phyloP scores from a whole-genome alignment of 2,329 filamentous ascomycete species.

The Ilyonectria mors-panacis region DNA sequence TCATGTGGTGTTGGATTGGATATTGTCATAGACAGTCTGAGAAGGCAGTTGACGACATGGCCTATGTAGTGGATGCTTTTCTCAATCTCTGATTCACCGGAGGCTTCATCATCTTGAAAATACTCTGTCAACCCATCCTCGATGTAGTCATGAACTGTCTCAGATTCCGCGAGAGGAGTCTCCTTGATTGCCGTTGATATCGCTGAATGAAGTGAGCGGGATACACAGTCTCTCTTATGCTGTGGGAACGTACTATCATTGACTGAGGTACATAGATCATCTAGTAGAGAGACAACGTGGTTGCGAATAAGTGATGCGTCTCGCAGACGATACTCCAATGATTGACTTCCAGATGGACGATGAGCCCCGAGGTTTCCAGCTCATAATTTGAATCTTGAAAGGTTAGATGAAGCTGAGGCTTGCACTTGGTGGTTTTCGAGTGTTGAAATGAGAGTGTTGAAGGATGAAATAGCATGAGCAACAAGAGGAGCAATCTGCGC shows the following conservation, averaged over 20 bases:
- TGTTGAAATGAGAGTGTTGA: background rate
- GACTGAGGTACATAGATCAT: constrained; percentile 12
- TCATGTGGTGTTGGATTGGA: constrained; percentile 22
- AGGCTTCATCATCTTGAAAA: background rate
- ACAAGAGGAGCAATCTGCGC: constrained; percentile 3
- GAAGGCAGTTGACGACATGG: constrained; percentile 19
- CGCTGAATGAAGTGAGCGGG: background rate
- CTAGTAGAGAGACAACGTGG: constrained; percentile 26
- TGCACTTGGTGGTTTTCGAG: background rate
- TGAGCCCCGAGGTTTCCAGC: constrained; percentile 40
- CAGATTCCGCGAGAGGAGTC: background rate
- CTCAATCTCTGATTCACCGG: background rate
- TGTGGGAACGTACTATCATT: background rate
- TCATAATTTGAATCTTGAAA: constrained; percentile 40
- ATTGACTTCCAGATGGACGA: constrained; percentile 32
- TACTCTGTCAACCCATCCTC: background rate
- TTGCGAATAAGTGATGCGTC: constrained; percentile 38
- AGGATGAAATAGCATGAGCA: background rate
- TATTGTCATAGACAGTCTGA: constrained; percentile 23
- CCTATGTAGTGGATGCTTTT: background rate
- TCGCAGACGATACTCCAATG: constrained; percentile 40
- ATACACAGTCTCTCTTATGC: background rate
- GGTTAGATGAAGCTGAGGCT: background rate
- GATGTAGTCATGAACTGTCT: background rate
- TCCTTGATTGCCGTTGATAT: background rate